Percentiles rank a stretch among this genome's conserved stretches.
Evolutionary conservation across 1,284 basidiomycete genomes (phyloP).

Genomic region (Ganoderma multipileum): DNA sequence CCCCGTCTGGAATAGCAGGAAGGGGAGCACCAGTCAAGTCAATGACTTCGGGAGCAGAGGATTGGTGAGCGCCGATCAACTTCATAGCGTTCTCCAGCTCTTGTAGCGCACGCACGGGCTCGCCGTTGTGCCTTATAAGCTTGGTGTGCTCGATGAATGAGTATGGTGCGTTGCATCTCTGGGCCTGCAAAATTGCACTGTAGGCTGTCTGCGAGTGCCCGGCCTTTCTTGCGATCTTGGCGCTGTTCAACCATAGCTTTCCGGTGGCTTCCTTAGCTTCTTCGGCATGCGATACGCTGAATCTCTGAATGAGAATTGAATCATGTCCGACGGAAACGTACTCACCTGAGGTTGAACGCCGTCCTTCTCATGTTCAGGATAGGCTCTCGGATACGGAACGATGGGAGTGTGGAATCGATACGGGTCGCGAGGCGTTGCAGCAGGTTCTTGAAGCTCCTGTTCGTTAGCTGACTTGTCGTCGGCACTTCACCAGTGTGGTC

Average conservation of each 20-base stretch:
- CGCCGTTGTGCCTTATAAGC: conserved; percentile 81
- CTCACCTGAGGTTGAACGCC: conserved; percentile 78
- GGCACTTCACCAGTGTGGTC: conserved; percentile 26
- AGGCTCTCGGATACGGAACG: conserved; percentile 92
- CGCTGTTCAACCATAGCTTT: conserved; percentile 89
- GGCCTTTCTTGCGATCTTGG: conserved; percentile 95
- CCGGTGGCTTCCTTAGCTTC: conserved; percentile 63
- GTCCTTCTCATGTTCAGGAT: conserved; percentile 91
- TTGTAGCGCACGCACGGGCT: conserved; percentile 87
- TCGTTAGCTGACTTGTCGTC: conserved; percentile 7
- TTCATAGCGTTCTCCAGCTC: conserved; percentile 86
- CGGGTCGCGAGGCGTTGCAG: conserved; percentile 63
- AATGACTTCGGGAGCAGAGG: conserved; percentile 6
- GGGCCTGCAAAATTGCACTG: conserved; percentile 92
- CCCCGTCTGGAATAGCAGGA: conserved; percentile 46
- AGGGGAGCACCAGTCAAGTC: conserved; percentile 15
- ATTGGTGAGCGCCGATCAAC: conserved; percentile 11
- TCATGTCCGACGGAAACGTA: conserved; percentile 5
- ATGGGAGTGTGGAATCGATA: conserved; percentile 83
- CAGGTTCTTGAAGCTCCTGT: conserved; percentile 40
- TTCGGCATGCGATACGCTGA: background rate
- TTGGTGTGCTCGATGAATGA: conserved; percentile 95
- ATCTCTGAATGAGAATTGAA: background rate
- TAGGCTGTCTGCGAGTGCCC: conserved; percentile 98
- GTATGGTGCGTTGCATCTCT: conserved; percentile 77